Base-by-base conservation (phyloP, 2,329 filamentous ascomycete species). In the Pezicula neosporulosa region DNA sequence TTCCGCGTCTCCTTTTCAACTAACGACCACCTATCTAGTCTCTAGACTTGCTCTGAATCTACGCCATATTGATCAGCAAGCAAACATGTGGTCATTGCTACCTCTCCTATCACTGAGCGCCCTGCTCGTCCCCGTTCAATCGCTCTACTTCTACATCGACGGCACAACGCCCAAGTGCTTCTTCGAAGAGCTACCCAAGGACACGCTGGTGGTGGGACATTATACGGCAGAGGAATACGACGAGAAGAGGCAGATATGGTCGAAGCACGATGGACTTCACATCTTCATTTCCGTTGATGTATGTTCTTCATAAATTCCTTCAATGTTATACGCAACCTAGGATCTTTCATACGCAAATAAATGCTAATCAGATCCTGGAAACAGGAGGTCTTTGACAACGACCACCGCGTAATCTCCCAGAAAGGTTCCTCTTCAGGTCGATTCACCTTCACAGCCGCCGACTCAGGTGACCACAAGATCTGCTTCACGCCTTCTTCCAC, bases 151-250 rank as follows among this genome's bases (percentile, higher is more conserved):
- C 80, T 97, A 89, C 77, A 86, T 97, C 70, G 91, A 97, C 69
- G 89, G 88, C 65, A 81, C 82, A 46, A 76, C 82, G 59, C 87
- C 90, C 61, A 97, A 95, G 76, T 99, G 94, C 75, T 99, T 99
- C 83, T 96, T 89, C 75, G 94, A 99, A 76, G 93, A 97, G 72
- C 82, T 99, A 53, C 92, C 94, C 60, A 97, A 97, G 78, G 93
- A 96, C 71, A 97, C 94, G 13, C 77, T 99, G 52, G 93, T 99
- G 50, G 92, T 97, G 53, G 94, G 94, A 61, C 87, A 94, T 73
- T 99, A 92, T 78, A 83, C 80, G 50, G 90, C 90, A 47, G 87
- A 94, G 72, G 88, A 95, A 70, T 94, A 83, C 76, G 86, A 94
- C 70, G 81, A 89, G 52, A 75, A 85, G 60, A 73, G 77, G 51